These are phyloP conservation scores for Helminthosporium solani DNA, from an alignment of 2,329 filamentous ascomycete species.

Conservation along the genomic window DNA sequence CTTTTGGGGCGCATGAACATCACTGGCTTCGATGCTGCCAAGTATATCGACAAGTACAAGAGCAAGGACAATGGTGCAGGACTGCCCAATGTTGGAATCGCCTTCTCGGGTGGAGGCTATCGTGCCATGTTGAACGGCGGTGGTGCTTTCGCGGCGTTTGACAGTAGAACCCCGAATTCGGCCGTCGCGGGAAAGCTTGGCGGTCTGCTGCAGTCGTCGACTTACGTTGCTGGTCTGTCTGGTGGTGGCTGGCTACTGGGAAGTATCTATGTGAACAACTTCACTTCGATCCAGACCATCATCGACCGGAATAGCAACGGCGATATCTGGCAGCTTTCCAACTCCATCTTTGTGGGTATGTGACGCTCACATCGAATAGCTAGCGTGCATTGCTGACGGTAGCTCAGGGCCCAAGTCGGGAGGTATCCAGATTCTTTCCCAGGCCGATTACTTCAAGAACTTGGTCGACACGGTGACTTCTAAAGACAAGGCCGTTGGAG, in stretches of 20 bases:
- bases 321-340: slow-evolving; percentile 63
- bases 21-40: slow-evolving; percentile 70
- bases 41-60: slow-evolving; percentile 65
- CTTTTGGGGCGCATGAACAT: slow-evolving; percentile 74
- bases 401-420: slow-evolving; percentile 48
- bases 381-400: slow-evolving; percentile 4
- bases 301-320: slow-evolving; percentile 48
- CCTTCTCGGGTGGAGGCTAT: slow-evolving; percentile 82
- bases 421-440: slow-evolving; percentile 56
- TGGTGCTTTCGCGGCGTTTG: slow-evolving; percentile 76
- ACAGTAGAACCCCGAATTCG: slow-evolving; percentile 66
- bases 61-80: slow-evolving; percentile 58
- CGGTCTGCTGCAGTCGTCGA: slow-evolving; percentile 76
- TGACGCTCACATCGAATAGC: background rate
- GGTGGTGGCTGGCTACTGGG: slow-evolving; percentile 84
- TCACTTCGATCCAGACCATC: slow-evolving; percentile 65
- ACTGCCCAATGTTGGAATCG: slow-evolving; percentile 71
- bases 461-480: slow-evolving; percentile 58
- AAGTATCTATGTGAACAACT: slow-evolving; percentile 77
- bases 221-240: slow-evolving; percentile 78
- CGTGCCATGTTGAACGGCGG: slow-evolving; percentile 82
- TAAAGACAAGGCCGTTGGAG: slow-evolving; percentile 65
- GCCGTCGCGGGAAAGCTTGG: slow-evolving; percentile 69
- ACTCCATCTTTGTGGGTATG: slow-evolving; percentile 59
- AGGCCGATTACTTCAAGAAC: slow-evolving; percentile 63